A percentile compares a stretch with the other conserved stretches of the same genome.
These are phyloP conservation scores for Rhododendron molle DNA, from an alignment of 148 eudicot genomes.

Conservation along the genomic window DNA sequence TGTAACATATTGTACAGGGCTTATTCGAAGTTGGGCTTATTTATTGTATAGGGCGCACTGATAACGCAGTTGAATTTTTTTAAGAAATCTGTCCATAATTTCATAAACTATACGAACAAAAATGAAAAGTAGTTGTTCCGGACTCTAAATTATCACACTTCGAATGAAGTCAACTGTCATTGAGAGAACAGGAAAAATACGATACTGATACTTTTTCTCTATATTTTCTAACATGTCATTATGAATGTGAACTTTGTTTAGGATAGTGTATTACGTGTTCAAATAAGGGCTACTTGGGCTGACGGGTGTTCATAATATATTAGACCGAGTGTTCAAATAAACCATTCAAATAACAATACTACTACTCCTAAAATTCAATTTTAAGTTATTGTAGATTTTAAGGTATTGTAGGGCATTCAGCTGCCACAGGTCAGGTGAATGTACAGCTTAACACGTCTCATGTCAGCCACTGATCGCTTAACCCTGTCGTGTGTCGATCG, in stretches of 20 bases:
- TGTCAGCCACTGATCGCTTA: not conserved
- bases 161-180: no score
- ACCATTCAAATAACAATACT: not conserved
- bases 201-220: not conserved
- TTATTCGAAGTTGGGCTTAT: not conserved
- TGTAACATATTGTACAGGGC: not conserved
- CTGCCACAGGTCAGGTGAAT: not conserved
- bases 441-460: not conserved
- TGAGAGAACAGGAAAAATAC: not conserved
- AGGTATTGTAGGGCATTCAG: not conserved
- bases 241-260: not conserved
- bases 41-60: not conserved
- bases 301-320: not conserved
- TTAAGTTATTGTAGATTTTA: not conserved
- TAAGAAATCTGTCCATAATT: not conserved
- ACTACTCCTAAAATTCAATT: no score
- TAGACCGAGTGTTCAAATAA: not conserved
- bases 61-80: not conserved
- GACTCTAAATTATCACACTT: not conserved
- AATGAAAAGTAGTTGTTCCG: not conserved
- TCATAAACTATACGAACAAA: not conserved
- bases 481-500: not conserved
- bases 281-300: not conserved
- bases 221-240: not conserved
- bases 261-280: not conserved